Base-by-base conservation (phyloP, 2,329 filamentous ascomycete genomes). In the Fusarium neocosmosporiellum region DNA sequence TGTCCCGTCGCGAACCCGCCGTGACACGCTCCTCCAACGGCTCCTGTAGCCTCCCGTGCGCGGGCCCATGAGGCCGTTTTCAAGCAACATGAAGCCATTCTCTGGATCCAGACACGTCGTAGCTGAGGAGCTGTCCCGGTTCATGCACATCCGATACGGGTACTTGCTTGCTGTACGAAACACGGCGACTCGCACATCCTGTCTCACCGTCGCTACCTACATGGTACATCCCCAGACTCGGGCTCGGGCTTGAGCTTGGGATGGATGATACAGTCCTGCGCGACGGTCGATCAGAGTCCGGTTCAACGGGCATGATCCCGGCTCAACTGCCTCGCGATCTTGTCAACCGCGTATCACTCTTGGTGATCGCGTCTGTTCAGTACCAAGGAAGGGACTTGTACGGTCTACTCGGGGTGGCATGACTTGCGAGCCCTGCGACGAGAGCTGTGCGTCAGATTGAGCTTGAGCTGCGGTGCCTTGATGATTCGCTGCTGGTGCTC, bases 361-460 rank as follows among this genome's bases (percentile, higher is more conserved):
- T 34, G 46, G 37, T 53, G 60, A 66, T 73, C 67, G 71, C 29
- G 14, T 58, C 37, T 55, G 39, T 33, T 33, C 34, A 59, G 63
- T 60, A 58, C 37, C 63, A 46, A 34, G 46, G 29, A 53, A 41
- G 53, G 53, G 59, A 53, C 31, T 66, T 18, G 53, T 60, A 55
- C 18, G 24, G 36, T 34, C 59, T 59, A 48, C 34, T 29, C 27
- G 20, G 59, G 61, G 77, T 75, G 74, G 77, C 74, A 78, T 78
- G 77, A 78, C 77, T 72, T 76, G 66, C 71, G 73, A 76, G 73
- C 65, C 73, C 75, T 78, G 77, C 75, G 68, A 68, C 63, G 66
- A 60, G 69, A 76, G 67, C 75, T 78, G 77, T 75, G 64, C 67
- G 70, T 76, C 69, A 71, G 63, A 63, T 59, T 43, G 65, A 58